Evolutionary conservation across 1,139 yeast species (phyloP).

Genomic region (Scheffersomyces illinoinensis): DNA sequence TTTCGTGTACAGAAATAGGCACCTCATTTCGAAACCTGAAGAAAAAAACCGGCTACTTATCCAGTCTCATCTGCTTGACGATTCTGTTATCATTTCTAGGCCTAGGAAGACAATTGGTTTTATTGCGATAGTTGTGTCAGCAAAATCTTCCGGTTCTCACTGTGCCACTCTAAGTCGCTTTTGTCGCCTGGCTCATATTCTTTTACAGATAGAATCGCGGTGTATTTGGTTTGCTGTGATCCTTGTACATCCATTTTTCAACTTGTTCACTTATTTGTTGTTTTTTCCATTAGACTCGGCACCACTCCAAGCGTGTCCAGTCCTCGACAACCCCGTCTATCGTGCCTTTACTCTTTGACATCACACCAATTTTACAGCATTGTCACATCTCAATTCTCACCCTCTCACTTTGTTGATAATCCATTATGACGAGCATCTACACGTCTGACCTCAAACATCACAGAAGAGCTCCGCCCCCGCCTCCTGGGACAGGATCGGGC

Average conservation of each 20-base stretch:
- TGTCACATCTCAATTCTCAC: background rate
- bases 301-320: background rate
- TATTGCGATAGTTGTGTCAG: background rate
- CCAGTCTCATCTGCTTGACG: background rate
- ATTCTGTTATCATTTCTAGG: background rate
- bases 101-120: background rate
- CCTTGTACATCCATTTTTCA: background rate
- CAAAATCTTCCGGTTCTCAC: background rate
- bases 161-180: background rate
- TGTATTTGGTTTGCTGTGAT: background rate
- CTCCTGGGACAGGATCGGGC: conserved; percentile 6
- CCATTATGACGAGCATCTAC: conserved; percentile 47
- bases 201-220: background rate
- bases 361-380: background rate
- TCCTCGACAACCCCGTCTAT: background rate
- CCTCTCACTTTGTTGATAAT: background rate
- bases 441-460: conserved; percentile 47
- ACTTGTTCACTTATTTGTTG: background rate
- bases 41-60: background rate
- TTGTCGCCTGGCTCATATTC: background rate
- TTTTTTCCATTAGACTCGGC: background rate
- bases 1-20: background rate
- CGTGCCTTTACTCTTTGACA: background rate
- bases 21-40: background rate
- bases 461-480: conserved; percentile 43